Evolutionary conservation across 31 red algal genomes (phyloP).

Genomic region (Odonthalia washingtoniensis): DNA sequence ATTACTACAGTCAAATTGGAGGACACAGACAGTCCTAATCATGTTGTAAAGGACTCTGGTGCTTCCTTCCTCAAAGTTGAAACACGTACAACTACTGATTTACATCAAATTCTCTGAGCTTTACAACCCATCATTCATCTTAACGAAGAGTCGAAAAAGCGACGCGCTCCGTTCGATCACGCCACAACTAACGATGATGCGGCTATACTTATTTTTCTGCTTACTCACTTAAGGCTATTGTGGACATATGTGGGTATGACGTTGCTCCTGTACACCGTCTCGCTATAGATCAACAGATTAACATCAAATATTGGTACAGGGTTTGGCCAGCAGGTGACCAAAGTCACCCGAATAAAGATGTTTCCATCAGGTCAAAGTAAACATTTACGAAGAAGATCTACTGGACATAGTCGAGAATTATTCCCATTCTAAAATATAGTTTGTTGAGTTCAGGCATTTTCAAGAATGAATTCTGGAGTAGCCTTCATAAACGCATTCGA

Average conservation of each 20-base stretch:
- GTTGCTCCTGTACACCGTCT: conserved; percentile 89
- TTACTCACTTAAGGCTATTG: conserved; percentile 66
- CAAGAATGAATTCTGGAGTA: no score
- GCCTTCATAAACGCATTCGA: no score
- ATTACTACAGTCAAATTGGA: conserved; percentile 65
- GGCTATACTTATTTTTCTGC: no score
- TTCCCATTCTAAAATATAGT: no score
- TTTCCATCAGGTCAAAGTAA: no score
- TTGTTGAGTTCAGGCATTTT: no score
- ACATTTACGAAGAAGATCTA: no score
- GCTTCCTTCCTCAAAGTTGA: conserved; percentile 85
- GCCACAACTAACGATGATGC: no score
- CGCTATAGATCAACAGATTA: conserved; percentile 90
- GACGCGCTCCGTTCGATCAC: conserved; percentile 36
- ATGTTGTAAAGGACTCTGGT: conserved; percentile 70
- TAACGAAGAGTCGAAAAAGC: conserved; percentile 46
- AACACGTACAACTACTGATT: conserved; percentile 74
- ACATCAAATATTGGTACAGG: conserved; percentile 96
- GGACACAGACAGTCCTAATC: conserved; percentile 88
- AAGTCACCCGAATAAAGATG: no score
- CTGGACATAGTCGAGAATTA: no score
- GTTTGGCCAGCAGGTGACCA: conserved; percentile 74
- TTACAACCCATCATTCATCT: conserved; percentile 55
- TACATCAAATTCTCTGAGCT: conserved; percentile 48
- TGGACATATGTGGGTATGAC: conserved; percentile 93